Evolutionary conservation across 805 yeast genomes (phyloP), one percentile per base, ranked within the genome.

Genomic region (Saccharomycopsis fodiens): DNA sequence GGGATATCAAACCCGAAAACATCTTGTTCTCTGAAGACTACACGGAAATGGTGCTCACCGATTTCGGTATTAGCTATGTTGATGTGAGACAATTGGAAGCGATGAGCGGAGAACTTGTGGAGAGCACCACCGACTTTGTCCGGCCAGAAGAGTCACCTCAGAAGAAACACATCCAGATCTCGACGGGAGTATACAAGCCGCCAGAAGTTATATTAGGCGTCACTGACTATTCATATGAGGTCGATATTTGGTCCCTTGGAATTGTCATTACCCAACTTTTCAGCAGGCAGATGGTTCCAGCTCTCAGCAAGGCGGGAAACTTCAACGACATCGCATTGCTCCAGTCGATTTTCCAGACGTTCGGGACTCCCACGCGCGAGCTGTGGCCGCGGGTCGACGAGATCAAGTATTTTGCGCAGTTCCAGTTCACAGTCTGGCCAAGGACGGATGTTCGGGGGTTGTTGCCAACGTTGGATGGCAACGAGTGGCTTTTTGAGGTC

Each of bases 241-340:
- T 85, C 6, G 95, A 85, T 55, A 66, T 83, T 13, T 85, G 95
- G 95, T 66, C 84, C 1, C 58, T 76, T 16, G 94, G 86, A 0
- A 72, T 86, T 8, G 55, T 84, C 2, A 54, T 79, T 41, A 74
- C 80, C n/a, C 59, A 72, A 38, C 52, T 86, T 25, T 71, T 72
- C 51, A 63, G 76, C 25, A 27, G 47, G 1, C 59, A 69, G 46
- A 62, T 69, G 15, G 49, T 59, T 19, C 64, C 70, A 0, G 63
- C 70, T 3, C 66, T 72, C 31, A 57, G 67, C 27, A 57, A 52
- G 27, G 62, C 58, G 0, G 69, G 72, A 1, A 61, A 62, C 29
- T 58, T 62, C 19, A 74, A 76, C 49, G 94, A 85, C 54, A 64
- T 85, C 39, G 67, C 72, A 2, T 64, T 85, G 15, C 64, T 81